Conservation (phyloP, 2,329 filamentous ascomycete species). For the Trichoderma sp. region DNA sequence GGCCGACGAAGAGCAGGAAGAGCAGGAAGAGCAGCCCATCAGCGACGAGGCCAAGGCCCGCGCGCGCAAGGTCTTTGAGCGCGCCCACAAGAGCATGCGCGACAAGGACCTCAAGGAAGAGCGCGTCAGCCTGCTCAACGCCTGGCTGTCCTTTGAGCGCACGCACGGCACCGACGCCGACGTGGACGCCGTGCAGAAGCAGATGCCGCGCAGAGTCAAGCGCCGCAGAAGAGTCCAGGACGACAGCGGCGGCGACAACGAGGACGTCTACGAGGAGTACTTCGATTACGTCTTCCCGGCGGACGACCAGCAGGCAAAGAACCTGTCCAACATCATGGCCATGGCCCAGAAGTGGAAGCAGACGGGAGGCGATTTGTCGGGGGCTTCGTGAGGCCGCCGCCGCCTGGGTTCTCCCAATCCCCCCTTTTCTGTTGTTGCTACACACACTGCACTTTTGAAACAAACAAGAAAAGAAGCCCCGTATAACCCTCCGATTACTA, state of each 20-base stretch:
- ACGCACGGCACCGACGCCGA: conserved; percentile 75
- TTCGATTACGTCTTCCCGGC: conserved; percentile 96
- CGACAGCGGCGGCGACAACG: conserved; percentile 20
- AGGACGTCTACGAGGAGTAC: conserved; percentile 78
- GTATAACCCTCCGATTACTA: neutral
- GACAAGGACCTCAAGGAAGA: conserved; percentile 90
- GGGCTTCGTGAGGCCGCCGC: conserved; percentile 22
- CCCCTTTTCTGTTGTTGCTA: no score
- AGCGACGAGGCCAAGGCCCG: conserved; percentile 80
- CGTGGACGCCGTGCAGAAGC: conserved; percentile 77
- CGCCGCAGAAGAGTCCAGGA: conserved; percentile 89
- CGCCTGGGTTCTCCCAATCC: no score
- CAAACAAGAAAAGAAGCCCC: neutral
- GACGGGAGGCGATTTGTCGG: conserved; percentile 38
- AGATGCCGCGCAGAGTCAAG: conserved; percentile 93
- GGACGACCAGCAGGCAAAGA: conserved; percentile 82
- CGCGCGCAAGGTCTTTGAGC: conserved; percentile 78
- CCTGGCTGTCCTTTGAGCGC: conserved; percentile 89
- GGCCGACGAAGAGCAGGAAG: conserved; percentile 53
- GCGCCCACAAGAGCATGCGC: conserved; percentile 82
- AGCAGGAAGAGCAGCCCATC: conserved; percentile 64
- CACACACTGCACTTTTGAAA: neutral
- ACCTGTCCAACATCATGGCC: conserved; percentile 77
- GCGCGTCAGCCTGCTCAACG: conserved; percentile 84
- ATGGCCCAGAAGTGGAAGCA: conserved; percentile 87